Base-by-base conservation (phyloP, 768 basidiomycete species). In the Termitomyces sp. region DNA sequence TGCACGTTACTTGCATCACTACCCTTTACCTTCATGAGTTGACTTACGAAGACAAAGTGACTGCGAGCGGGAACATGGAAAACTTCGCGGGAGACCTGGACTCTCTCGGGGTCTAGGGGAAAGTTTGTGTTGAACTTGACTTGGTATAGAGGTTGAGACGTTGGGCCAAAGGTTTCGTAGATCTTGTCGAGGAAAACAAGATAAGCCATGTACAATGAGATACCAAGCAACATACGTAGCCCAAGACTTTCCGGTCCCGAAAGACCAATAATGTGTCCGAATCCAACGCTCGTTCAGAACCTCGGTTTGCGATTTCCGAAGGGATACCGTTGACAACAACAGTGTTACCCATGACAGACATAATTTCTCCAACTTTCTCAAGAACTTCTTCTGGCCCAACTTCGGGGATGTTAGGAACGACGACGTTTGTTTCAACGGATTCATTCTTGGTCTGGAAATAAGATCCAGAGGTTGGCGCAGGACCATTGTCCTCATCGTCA, bases 81-180 rank as follows among this genome's bases (percentile, higher is more conserved):
- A 33, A 98, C 86, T 56, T 83, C 77, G 30, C 83, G 80, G 26
- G 79, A 79, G 17, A 82, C 58, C 54, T 70, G 70, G 42, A 87
- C 77, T 63, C 79, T 80, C 53, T 80, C 75, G 12, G 72, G 66
- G 65, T 89, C 78, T 44, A 90, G 68, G 5, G 88, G 82, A 62
- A 84, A 86, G 3, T 76, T 67, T 37, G 83, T 74, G 62, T 79
- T 87, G 70, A 95, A 92, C 64, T 85, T 86, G 60, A 98, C 78
- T 63, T 93, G 89, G 67, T 98, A 98, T 56, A 96, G 74, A 6
- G 96, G 96, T 57, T 91, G 87, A 19, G 82, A 79, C 9, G 95
- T 92, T 3, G 96, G 94, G 10, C 96, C 96, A 71, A 98, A 98
- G 0, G 95, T 97, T 72, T 98, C 96, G 67, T 88, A 91, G 52